phyloP scores from a whole-genome alignment of 2,329 filamentous ascomycete species.

The Teratosphaeria zuluensis region DNA sequence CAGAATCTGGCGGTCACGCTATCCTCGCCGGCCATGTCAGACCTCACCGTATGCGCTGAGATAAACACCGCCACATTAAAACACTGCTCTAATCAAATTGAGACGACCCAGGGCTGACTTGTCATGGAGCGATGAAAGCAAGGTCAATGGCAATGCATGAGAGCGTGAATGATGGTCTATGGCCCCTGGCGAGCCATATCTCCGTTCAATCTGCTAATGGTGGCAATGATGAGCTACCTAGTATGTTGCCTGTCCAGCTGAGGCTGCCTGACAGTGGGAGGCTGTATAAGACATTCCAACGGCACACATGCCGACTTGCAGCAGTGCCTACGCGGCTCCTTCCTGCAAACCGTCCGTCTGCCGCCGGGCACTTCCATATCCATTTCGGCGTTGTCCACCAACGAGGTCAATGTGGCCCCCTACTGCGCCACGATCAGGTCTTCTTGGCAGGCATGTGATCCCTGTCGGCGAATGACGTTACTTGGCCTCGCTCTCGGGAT shows the following conservation, averaged over 20 bases:
- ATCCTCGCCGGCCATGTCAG: too few species aligned
- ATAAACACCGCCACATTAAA: too few species aligned
- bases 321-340: background rate
- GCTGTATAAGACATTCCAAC: too few species aligned
- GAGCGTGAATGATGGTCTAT: background rate
- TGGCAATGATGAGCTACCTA: background rate
- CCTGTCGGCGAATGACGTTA: background rate
- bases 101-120: too few species aligned
- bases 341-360: background rate
- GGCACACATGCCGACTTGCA: background rate
- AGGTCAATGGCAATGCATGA: background rate
- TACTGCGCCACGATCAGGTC: background rate
- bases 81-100: too few species aligned
- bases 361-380: background rate
- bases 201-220: background rate
- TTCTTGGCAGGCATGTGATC: background rate
- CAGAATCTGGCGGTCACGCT: background rate
- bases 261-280: background rate
- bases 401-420: background rate
- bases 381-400: background rate
- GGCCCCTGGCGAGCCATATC: background rate
- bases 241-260: background rate
- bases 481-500: background rate
- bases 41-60: too few species aligned
- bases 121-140: too few species aligned